Base-by-base conservation (phyloP, 164 flowering plant genomes). In the Berberis vulgaris region DNA sequence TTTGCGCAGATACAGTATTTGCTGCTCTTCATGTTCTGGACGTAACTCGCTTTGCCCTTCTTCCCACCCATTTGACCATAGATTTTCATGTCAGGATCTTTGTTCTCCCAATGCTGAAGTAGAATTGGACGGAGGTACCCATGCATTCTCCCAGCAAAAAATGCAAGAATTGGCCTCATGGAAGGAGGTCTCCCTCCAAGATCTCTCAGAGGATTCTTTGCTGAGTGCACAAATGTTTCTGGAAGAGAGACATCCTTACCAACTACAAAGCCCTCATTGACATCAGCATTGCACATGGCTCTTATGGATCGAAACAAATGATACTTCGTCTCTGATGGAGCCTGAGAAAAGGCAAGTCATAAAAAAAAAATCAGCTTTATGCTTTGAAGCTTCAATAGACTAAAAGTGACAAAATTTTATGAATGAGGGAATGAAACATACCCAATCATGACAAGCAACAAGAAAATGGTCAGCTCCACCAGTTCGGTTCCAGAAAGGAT, bases 381-480 rank as follows among this genome's bases (percentile, higher is more conserved):
- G 26, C 26, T 26, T 26, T 26, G 26, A 26, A 26, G 26, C 26
- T 26, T 26, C 26, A 26, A 26, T 26, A 26, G 26, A 26, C 26
- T 26, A 52, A 52, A 52, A 52, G 2, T 52, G 43, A 41, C 6
- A 38, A 44, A 44, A 11, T 45, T 54, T 12, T 43, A 75, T 60
- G 1, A 7, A 44, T 46, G 40, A 57, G 11, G n/a, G 7, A 3
- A 52, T 52, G 56, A 67, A 60, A 10, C 70, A 46, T 74, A 78
- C 82, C 79, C 82, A 76, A 57, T 78, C 82, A 62, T 78, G 81
- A 62, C 79, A 78, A 61, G 77, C 81, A 59, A 63, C 81, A 59
- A 78, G 55, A 60, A 78, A 78, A 65, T 78, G 79, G 66, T 78
- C 79, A 7, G 77, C 69, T 61, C 81, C 81, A 39, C 50, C 57